Evolutionary conservation across 2,329 filamentous ascomycete species (phyloP).

Genomic region (Pseudofabraea citricarpa): DNA sequence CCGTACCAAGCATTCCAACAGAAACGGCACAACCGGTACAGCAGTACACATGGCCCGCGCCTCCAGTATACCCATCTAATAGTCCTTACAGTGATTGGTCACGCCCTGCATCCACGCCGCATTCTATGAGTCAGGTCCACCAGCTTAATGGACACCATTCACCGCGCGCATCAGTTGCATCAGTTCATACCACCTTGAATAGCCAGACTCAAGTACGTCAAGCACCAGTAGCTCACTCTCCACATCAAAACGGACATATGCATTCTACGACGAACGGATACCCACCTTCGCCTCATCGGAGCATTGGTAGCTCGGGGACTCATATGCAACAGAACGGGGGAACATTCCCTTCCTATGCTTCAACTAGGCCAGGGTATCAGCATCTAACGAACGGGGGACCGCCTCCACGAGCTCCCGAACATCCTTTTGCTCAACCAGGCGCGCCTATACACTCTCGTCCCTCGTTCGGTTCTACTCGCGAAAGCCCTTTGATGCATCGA

Average conservation of each 20-base stretch:
- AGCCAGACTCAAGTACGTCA: constrained; percentile 18
- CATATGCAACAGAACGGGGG: constrained; percentile 24
- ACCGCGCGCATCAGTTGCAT: constrained; percentile 24
- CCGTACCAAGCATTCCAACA: too few relatives aligned
- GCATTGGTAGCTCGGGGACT: constrained; percentile 13
- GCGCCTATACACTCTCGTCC: constrained; percentile 39
- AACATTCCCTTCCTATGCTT: constrained; percentile 22
- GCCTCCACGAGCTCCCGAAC: constrained; percentile 38
- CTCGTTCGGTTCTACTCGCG: constrained; percentile 24
- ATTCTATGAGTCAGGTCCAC: constrained; percentile 35
- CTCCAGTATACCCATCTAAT: constrained; percentile 34
- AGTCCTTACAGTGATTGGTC: constrained; percentile 44
- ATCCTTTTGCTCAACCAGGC: constrained; percentile 40
- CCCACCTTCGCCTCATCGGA: constrained; percentile 26
- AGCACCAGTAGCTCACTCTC: constrained; percentile 30
- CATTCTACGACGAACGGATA: constrained; percentile 39
- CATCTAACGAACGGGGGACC: constrained; percentile 30
- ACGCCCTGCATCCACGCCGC: constrained; percentile 40
- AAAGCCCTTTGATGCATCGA: constrained; percentile 23
- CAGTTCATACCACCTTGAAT: constrained; percentile 23
- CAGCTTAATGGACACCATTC: constrained; percentile 42
- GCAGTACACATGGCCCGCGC: constrained; percentile 27
- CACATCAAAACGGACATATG: constrained; percentile 40
- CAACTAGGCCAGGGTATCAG: constrained; percentile 27
- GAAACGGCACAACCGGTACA: too few relatives aligned